A percentile compares a stretch with the other conserved stretches of the same genome.
These are phyloP conservation scores for Plantago major DNA, from an alignment of 257 asterid species.

Conservation along the genomic window DNA sequence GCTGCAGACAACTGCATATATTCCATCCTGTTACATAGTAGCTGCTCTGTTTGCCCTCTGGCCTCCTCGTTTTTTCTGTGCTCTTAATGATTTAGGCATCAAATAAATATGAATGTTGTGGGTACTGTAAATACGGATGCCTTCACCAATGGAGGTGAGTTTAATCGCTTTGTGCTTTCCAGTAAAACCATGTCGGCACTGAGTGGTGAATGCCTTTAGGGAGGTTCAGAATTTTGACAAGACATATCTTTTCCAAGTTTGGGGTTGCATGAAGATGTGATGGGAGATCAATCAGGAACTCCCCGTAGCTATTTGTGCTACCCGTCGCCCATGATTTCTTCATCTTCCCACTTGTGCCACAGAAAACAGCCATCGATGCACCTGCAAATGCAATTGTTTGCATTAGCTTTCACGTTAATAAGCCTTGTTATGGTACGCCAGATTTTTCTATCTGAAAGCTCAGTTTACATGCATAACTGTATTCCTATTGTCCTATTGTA, in stretches of 20 bases:
- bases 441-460: too few species aligned
- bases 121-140: conserved; percentile 39
- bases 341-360: conserved; percentile 25
- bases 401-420: not conserved
- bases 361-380: conserved; percentile 43
- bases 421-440: too few species aligned
- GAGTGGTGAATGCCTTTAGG: conserved; percentile 40
- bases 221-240: conserved; percentile 35
- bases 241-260: conserved; percentile 47
- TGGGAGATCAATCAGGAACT: conserved; percentile 55
- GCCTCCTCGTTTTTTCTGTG: not conserved
- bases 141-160: conserved; percentile 36
- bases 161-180: conserved; percentile 37
- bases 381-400: conserved; percentile 56
- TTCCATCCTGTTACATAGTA: conserved; percentile 10
- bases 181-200: conserved; percentile 38
- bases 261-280: conserved; percentile 83
- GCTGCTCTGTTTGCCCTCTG: not conserved
- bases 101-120: conserved; percentile 31
- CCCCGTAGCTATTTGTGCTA: conserved; percentile 49
- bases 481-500: too few species aligned
- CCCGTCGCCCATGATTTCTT: conserved; percentile 34
- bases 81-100: conserved; percentile 24
- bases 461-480: too few species aligned
- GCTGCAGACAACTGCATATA: conserved; percentile 13